Evolutionary conservation across 2,329 filamentous ascomycete genomes (phyloP), one percentile per base, ranked within the genome.

Genomic region (Colletotrichum abscissum): DNA sequence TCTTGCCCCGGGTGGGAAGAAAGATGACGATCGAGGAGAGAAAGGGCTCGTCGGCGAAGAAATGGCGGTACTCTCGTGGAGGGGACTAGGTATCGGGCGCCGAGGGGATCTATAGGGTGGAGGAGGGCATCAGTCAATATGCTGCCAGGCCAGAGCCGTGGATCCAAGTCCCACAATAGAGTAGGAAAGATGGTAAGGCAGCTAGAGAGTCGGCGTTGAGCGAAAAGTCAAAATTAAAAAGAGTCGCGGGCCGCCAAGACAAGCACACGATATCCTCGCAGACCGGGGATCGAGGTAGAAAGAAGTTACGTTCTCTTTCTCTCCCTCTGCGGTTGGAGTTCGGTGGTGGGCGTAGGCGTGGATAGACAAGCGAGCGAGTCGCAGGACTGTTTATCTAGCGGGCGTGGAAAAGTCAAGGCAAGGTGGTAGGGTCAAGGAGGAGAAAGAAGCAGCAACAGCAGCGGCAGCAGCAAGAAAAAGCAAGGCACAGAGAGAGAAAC

Each of bases 51-150:
- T 80, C 65, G 85, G 82, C 74, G 83, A 82, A 77, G 85, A 86
- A 62, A 84, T 80, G 67, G 83, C 81, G 70, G 80, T 85, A 69
- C 84, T 83, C 72, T 78, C 69, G 69, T 74, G 88, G 60, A 89
- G 81, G 75, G 88, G 88, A 77, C 87, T 89, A 57, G 87, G 86
- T 74, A 85, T 82, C 69, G 83, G 79, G 78, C 84, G 86, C 79
- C 85, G 83, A 76, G 82, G 84, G 66, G 85, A 87, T 85, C 88
- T 90, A 78, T 70, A 59, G 73, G 75, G 76, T 64, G 75, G 76
- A 57, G 65, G 58, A 62, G 72, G 65, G 67, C 62, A 76, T 81
- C 65, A 76, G 78, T 72, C 72, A 73, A 62, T 70, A 69, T 72
- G 54, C 33, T 64, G 69, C 65, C 63, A 26, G 65, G 55, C 63